Evolutionary conservation across 371 early-diverging fungal species (phyloP).

Genomic region (Choanephora cucurbitarum): DNA sequence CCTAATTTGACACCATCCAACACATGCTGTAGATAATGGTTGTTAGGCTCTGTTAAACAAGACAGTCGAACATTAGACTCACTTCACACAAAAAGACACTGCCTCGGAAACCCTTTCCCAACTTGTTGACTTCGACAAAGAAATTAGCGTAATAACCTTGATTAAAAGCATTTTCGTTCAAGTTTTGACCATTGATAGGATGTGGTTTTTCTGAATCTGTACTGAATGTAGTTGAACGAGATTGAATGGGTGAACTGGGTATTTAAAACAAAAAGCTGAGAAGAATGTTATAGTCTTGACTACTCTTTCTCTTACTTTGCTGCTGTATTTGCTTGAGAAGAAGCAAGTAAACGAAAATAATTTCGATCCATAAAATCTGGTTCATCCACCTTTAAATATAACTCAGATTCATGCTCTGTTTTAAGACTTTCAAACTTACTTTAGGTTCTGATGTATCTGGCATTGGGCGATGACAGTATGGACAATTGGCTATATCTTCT

Average conservation of each 20-base stretch:
- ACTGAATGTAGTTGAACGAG: constrained; percentile 19
- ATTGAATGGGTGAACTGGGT: constrained; percentile 19
- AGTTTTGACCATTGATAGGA: constrained; percentile 8
- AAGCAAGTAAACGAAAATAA: constrained; percentile 65
- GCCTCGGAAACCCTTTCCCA: constrained; percentile 92
- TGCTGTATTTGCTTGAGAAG: constrained; percentile 19
- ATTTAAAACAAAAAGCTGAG: neutral
- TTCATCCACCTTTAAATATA: constrained; percentile 18
- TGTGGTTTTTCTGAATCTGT: constrained; percentile 4
- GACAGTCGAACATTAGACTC: no score
- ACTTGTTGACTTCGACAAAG: constrained; percentile 81
- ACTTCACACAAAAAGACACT: constrained; percentile 87
- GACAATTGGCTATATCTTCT: constrained; percentile 26
- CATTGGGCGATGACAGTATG: constrained; percentile 43
- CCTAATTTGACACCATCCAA: constrained; percentile 81
- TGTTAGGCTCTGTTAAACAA: no score
- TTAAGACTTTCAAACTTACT: neutral
- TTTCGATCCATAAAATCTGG: constrained; percentile 65
- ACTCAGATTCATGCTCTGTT: no score
- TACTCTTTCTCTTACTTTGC: constrained; percentile 36
- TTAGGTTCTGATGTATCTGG: constrained; percentile 3
- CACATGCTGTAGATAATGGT: constrained; percentile 75
- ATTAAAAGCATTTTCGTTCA: constrained; percentile 67
- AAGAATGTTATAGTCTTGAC: no score
- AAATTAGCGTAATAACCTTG: constrained; percentile 96